phyloP scores from a whole-genome alignment of 225 moss, liverwort and hornwort species.

The Pseudisothecium myosuroides region DNA sequence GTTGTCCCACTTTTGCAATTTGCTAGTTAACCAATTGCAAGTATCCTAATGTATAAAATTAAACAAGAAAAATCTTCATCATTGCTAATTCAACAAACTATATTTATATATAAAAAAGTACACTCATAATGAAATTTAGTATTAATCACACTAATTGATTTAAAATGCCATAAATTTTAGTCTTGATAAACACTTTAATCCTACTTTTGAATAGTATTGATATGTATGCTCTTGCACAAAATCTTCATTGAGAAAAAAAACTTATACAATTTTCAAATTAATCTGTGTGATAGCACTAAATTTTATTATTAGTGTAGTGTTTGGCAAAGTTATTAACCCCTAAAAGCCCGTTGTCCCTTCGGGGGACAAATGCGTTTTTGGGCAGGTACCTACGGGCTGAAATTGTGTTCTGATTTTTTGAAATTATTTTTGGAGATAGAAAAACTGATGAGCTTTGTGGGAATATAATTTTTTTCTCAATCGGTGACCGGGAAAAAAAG shows the following conservation, averaged over 20 bases:
- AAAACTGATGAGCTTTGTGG: too few relatives aligned
- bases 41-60: background rate
- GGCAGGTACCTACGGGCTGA: too few relatives aligned
- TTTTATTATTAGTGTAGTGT: background rate
- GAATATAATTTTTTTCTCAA: too few relatives aligned
- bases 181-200: background rate
- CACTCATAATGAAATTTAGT: background rate
- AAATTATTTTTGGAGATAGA: too few relatives aligned
- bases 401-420: too few relatives aligned
- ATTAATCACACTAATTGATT: background rate
- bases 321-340: background rate
- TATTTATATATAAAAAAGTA: background rate
- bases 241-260: too few relatives aligned
- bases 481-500: too few relatives aligned
- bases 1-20: background rate
- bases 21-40: background rate
- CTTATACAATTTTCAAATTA: background rate
- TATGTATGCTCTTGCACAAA: background rate
- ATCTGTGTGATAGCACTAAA: rapidly evolving
- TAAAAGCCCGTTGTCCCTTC: too few relatives aligned
- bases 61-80: background rate
- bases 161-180: background rate
- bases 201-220: background rate
- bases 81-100: background rate
- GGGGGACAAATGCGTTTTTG: too few relatives aligned